Base-by-base conservation (phyloP, 2,329 filamentous ascomycete species). In the Sporothrix globosa region DNA sequence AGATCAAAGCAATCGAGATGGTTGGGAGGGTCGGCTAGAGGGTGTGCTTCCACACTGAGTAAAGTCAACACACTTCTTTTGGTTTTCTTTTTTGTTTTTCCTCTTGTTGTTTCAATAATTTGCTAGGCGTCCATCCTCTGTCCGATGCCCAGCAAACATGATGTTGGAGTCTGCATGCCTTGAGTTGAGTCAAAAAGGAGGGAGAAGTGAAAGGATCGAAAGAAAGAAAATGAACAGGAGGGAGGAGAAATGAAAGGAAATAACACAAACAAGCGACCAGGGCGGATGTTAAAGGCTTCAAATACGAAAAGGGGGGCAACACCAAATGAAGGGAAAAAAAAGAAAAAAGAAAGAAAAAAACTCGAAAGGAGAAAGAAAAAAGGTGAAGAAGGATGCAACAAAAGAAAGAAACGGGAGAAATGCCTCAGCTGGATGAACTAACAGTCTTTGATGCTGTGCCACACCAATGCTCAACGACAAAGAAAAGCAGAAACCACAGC, bases 401-500 rank as follows among this genome's bases (percentile, higher is more conserved):
- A 17, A 53, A 41, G 24, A 68, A 54, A 56, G 66, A 68, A 56
- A 54, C 39, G 48, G 21, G 52, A 56, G 54, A 63, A 63, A 46
- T 63, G 39, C 58, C 58, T 27, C 58, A 63, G 58, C 39, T 46
- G 58, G 39, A 56, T 34, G 39, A 39, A 68, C 65, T 67, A 67
- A 67, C 66, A 46, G 66, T 46, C 39, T 68, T 46, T 68, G 50
- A 68, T 46, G 56, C 52, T 50, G 41, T 68, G 50, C 50, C 52
- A 68, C 63, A 50, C 63, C 46, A 11, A 65, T 66, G 46, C 61
- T 66, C 50, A 21, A 46, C 65, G 65, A 68, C 70, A 67, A 71
- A 69, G 67, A 69, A 68, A 70, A 68, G n/a, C 24, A 66, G 46
- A 52, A 50, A 52, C 46, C 27, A 50, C 24, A 71, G 61, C 67